Conservation (phyloP, 129 eudicot species). For the Lonicera japonica region DNA sequence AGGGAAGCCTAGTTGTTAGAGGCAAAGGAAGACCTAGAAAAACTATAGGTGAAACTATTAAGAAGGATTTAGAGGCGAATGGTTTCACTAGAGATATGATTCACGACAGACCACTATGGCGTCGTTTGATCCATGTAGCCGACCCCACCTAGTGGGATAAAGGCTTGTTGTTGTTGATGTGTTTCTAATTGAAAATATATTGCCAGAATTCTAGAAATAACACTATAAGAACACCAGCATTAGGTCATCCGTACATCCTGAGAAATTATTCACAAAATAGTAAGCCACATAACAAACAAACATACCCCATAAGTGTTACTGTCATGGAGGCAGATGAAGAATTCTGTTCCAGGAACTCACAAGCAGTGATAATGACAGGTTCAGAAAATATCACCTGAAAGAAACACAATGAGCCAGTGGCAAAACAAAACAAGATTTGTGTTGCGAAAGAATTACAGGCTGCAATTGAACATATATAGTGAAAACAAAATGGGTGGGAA, state of each 20-base stretch:
- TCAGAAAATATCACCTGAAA: constrained; percentile 85
- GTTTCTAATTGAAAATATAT: too few relatives aligned
- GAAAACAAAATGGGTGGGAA: neutral
- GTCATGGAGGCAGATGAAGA: constrained; percentile 72
- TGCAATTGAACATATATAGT: neutral
- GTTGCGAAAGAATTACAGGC: too few relatives aligned
- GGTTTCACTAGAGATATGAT: too few relatives aligned
- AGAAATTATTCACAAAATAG: neutral
- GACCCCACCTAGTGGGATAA: too few relatives aligned
- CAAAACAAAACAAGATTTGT: neutral
- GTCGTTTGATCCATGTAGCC: too few relatives aligned
- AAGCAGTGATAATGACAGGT: constrained; percentile 83
- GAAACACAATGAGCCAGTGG: neutral
- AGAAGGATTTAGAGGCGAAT: too few relatives aligned
- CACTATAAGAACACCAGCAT: constrained; percentile 4
- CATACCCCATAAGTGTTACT: constrained; percentile 82
- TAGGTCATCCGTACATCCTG: constrained; percentile 4
- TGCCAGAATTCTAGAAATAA: neutral
- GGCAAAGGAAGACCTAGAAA: too few relatives aligned
- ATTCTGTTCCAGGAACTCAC: constrained; percentile 94
- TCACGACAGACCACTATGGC: too few relatives aligned
- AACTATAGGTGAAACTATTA: too few relatives aligned
- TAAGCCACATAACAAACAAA: neutral
- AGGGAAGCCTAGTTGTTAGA: too few relatives aligned
- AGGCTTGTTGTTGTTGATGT: too few relatives aligned